Evolutionary conservation across 345 rosid genomes (phyloP).

Genomic region (Ailanthus altissimus): DNA sequence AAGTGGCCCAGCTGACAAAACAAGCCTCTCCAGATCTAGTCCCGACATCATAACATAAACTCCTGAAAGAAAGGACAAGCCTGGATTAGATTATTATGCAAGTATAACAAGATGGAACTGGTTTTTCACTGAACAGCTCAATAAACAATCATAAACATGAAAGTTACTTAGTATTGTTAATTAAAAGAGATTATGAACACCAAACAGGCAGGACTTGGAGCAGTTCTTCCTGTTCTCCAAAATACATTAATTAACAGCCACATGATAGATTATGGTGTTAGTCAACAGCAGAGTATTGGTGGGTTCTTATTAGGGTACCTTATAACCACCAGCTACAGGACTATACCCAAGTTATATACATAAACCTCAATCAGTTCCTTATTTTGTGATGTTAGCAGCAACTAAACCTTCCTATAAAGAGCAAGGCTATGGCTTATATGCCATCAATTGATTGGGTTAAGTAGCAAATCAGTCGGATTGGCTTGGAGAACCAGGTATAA

Average conservation of each 20-base stretch:
- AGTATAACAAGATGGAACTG: background rate
- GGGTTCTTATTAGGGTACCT: too few species aligned
- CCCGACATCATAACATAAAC: constrained; percentile 97
- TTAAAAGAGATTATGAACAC: background rate
- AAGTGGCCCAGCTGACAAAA: constrained; percentile 88
- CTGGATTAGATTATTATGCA: constrained; percentile 12
- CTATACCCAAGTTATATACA: too few species aligned
- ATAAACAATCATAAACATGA: background rate
- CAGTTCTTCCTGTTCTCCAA: background rate
- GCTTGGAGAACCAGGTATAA: too few species aligned
- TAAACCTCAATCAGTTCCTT: too few species aligned
- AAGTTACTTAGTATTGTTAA: background rate
- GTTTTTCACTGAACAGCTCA: constrained; percentile 2
- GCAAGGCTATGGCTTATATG: too few species aligned
- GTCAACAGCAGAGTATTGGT: too few species aligned
- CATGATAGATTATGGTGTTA: too few species aligned
- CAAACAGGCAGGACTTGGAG: background rate
- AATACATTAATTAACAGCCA: background rate
- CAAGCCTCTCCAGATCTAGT: constrained; percentile 92
- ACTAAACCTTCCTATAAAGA: too few species aligned
- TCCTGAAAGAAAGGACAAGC: constrained; percentile 45
- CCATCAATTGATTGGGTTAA: too few species aligned
- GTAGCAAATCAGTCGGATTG: too few species aligned
- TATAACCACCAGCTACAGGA: too few species aligned
- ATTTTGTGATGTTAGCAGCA: too few species aligned